Evolutionary conservation across 2,329 filamentous ascomycete genomes (phyloP), one percentile per base, ranked within the genome.

Genomic region (Chrysoporthe deuterocubensis): DNA sequence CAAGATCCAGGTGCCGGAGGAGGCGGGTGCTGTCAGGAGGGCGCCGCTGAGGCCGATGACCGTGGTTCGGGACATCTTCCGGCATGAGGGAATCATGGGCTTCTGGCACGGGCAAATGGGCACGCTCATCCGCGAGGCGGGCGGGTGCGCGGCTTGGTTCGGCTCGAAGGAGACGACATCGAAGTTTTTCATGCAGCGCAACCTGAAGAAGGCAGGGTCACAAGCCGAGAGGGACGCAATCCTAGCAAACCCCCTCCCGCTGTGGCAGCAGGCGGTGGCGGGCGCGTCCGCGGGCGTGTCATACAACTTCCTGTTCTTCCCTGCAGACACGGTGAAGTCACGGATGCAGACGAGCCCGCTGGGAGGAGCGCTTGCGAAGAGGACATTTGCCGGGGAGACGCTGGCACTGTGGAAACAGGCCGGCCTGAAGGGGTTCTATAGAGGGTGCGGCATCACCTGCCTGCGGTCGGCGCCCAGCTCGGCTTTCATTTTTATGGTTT

Each of bases 261-360:
- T 97, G 5, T 92, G 92, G 85, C 93, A 97, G 80, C 94, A 97
- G 78, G 93, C 96, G 75, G 77, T 93, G 26, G 92, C 94, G 1
- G 95, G 95, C 54, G 95, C 95, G 2, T 88, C 90, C 8, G 96
- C 95, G 3, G 96, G 96, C 64, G 92, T 97, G 82, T 90, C 89
- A 46, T 99, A 99, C 81, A 99, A 99, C 78, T 98, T 98, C 77
- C 82, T 97, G 32, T 97, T 98, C 83, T 99, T 96, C 78, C 96
- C 96, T 0, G 96, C 96, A 62, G 96, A 99, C 78, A 99, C 96
- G 0, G 91, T 99, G 82, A 99, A 99, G 81, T 96, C 92, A 21
- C 89, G 95, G 60, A 97, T 99, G 90, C 96, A 99, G 81, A 99
- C 96, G 0, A 87, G 91, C 64, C 90, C 94, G 5, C 83, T 93